Evolutionary conservation across 2,329 filamentous ascomycete species (phyloP).

Genomic region (Diaporthe velutina): DNA sequence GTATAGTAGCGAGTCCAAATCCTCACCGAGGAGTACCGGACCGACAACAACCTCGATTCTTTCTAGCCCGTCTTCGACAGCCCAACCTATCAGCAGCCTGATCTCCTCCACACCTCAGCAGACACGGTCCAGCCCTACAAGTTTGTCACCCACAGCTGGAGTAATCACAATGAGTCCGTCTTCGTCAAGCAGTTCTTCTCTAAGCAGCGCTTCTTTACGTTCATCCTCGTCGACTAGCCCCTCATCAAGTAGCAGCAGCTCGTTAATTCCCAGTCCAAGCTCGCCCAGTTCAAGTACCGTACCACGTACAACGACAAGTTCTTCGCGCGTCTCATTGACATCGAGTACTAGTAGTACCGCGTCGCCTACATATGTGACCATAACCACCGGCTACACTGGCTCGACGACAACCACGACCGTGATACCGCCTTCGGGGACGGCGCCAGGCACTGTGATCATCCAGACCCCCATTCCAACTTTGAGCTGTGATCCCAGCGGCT

Average conservation of each 20-base stretch:
- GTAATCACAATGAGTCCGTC: background rate
- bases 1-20: background rate
- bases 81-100: background rate
- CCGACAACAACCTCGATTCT: background rate
- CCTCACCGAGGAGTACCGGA: background rate
- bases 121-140: background rate
- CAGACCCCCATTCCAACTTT: background rate
- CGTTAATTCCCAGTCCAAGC: too few relatives aligned
- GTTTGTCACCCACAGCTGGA: background rate
- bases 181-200: background rate
- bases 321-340: too few relatives aligned
- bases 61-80: background rate
- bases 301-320: too few relatives aligned
- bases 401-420: too few relatives aligned
- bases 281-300: too few relatives aligned
- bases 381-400: too few relatives aligned
- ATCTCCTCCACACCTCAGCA: background rate
- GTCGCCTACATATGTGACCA: too few relatives aligned
- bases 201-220: too few relatives aligned
- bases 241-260: background rate
- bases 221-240: background rate
- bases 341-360: too few relatives aligned
- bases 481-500: background rate
- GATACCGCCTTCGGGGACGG: too few relatives aligned
- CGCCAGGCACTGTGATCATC: background rate